Base-by-base conservation (phyloP, 331 rosid genomes). In the Acacia pycnantha region DNA sequence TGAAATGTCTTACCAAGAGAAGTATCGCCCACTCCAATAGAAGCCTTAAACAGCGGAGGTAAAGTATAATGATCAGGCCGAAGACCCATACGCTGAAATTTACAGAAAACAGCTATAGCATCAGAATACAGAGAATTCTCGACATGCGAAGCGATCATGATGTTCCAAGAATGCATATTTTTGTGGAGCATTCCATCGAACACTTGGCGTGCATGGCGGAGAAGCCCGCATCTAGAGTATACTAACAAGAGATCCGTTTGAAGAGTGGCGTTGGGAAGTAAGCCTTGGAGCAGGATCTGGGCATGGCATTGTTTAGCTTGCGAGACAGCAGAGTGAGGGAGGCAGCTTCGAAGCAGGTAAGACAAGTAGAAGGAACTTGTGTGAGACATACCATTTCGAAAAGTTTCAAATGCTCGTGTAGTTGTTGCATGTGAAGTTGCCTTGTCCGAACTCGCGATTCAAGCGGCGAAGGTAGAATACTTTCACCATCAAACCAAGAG, bases 81-180 rank as follows among this genome's bases (percentile, higher is more conserved):
- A 64, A 85, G 83, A 56, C 85, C 82, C 26, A 9, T 46, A 19
- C 5, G 7, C 78, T 81, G 87, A 71, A 93, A 83, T 50, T 76
- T 76, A 18, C 66, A 19, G 37, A 88, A 88, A 61, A 88, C 13
- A 8, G 21, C 58, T 9, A 89, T 50, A 24, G 87, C 91, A 76
- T 88, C 83, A 16, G 8, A 78, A 70, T 41, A 81, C 68, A 82
- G 33, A 4, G 82, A 90, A 75, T 26, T 82, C 0, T 87, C 73
- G 12, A 77, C 88, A 35, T 82, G 86, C 3, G 91, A 87, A 67
- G 92, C 87, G 67, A 91, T 88, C 79, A 93, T 79, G 68, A 93
- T 88, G 43, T 93, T 93, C 95, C 95, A 93, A 0, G 97, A 87
- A 77, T 86, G 92, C 97, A 91, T 91, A 66, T 87, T 91, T 81